phyloP scores from a whole-genome alignment of 495 filamentous ascomycete genomes.

The Podospora anserina region DNA sequence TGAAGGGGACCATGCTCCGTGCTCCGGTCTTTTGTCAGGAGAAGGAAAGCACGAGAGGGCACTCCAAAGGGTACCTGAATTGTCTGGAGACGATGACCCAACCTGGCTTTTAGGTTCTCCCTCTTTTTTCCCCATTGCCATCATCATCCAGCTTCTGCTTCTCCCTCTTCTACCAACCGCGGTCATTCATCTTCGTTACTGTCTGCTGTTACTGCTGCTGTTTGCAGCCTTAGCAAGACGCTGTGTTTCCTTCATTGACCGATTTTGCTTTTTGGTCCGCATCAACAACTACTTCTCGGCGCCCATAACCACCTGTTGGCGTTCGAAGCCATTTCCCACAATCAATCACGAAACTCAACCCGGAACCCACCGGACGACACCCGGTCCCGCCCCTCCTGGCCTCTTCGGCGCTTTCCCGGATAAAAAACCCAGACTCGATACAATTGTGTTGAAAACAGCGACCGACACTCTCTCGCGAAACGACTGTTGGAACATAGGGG shows the following conservation, averaged over 20 bases:
- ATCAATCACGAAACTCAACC: not conserved
- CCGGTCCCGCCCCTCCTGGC: not conserved
- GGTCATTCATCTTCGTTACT: not conserved
- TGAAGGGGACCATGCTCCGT: not conserved
- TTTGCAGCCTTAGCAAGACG: not conserved
- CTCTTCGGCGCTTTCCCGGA: not conserved
- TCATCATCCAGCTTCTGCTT: not conserved
- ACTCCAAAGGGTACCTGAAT: not conserved
- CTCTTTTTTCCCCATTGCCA: not conserved
- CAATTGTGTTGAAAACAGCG: not conserved
- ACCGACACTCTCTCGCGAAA: no score
- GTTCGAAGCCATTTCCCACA: not conserved
- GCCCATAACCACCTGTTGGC: not conserved
- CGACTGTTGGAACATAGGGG: no score
- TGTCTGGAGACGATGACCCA: not conserved
- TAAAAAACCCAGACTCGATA: not conserved
- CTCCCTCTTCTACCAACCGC: not conserved
- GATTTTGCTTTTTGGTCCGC: not conserved
- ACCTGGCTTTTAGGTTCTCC: not conserved
- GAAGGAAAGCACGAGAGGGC: conserved; percentile 3
- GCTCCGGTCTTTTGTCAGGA: not conserved
- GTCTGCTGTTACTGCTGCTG: not conserved
- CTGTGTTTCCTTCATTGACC: conserved; percentile 6
- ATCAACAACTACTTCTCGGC: not conserved
- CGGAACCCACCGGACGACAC: not conserved